Evolutionary conservation across 331 rosid species (phyloP).

Genomic region (Arachis monticola): DNA sequence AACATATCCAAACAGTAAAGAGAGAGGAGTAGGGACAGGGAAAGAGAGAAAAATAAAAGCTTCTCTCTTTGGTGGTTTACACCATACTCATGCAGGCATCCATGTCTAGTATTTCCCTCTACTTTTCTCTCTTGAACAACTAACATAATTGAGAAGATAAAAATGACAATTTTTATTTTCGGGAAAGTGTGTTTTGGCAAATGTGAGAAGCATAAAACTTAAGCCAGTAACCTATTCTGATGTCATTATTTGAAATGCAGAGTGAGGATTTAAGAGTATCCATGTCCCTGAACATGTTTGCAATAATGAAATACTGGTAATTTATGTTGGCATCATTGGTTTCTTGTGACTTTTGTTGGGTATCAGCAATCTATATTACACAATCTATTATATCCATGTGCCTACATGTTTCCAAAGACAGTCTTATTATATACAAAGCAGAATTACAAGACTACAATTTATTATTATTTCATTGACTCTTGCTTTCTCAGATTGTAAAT

Average conservation of each 20-base stretch:
- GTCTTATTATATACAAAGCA: not conserved
- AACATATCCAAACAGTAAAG: slow-evolving; percentile 11
- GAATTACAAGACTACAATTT: not conserved
- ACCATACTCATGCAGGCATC: not conserved
- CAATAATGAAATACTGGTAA: not conserved
- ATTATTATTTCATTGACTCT: not conserved
- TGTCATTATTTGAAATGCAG: not conserved
- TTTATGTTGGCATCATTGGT: not conserved
- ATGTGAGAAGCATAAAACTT: not conserved
- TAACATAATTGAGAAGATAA: not conserved
- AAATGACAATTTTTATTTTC: not conserved
- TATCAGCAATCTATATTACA: slow-evolving; percentile 68
- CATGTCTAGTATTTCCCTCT: not conserved
- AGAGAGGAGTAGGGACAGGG: not conserved
- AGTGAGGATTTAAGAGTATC: too few species aligned
- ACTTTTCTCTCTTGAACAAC: not conserved
- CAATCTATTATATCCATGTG: slow-evolving; percentile 36
- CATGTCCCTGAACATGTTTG: not conserved
- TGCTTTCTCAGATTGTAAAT: not conserved
- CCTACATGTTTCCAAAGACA: not conserved
- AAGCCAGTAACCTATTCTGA: not conserved
- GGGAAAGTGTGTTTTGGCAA: slow-evolving; percentile 17
- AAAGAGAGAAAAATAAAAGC: not conserved
- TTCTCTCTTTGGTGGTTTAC: not conserved
- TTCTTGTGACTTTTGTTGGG: not conserved